A percentile compares a stretch with the other conserved stretches of the same genome.
Conservation (phyloP, 2,329 filamentous ascomycete genomes). For the Cercospora zeina region DNA sequence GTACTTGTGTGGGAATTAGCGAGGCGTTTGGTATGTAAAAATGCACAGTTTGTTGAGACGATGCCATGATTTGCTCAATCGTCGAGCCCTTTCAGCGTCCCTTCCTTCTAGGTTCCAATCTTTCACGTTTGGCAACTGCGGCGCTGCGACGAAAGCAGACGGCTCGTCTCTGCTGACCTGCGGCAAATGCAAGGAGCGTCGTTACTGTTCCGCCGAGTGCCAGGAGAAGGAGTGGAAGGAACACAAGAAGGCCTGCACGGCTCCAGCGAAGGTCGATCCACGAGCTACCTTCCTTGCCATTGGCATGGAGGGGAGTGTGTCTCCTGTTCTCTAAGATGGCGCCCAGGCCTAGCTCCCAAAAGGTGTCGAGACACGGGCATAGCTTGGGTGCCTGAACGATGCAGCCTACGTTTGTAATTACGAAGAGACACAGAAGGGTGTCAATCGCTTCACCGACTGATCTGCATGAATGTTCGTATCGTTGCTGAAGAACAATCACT, state of each 20-base stretch:
- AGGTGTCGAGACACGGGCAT: background rate
- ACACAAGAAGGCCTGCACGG: constrained; percentile 44
- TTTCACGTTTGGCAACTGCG: background rate
- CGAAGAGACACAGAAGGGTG: background rate
- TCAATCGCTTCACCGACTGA: background rate
- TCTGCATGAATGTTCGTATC: background rate
- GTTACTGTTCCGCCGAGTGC: constrained; percentile 56
- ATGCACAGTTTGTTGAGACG: background rate
- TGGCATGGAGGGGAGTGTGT: background rate
- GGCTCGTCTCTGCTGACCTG: constrained; percentile 5
- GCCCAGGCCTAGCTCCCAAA: background rate
- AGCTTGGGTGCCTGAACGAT: background rate
- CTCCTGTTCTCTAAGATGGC: background rate
- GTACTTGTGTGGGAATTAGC: constrained; percentile 14
- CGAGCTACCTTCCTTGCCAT: background rate
- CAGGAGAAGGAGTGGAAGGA: constrained; percentile 58
- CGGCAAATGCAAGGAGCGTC: constrained; percentile 27
- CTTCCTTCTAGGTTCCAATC: background rate
- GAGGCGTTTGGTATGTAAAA: constrained; percentile 16
- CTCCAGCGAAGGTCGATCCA: background rate
- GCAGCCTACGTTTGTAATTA: background rate
- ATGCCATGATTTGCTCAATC: background rate
- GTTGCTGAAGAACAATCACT: background rate
- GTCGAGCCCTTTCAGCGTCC: too few species aligned
- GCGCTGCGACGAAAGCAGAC: background rate